phyloP scores from a whole-genome alignment of 805 yeast species.

The Nakazawaea ishiwadae region DNA sequence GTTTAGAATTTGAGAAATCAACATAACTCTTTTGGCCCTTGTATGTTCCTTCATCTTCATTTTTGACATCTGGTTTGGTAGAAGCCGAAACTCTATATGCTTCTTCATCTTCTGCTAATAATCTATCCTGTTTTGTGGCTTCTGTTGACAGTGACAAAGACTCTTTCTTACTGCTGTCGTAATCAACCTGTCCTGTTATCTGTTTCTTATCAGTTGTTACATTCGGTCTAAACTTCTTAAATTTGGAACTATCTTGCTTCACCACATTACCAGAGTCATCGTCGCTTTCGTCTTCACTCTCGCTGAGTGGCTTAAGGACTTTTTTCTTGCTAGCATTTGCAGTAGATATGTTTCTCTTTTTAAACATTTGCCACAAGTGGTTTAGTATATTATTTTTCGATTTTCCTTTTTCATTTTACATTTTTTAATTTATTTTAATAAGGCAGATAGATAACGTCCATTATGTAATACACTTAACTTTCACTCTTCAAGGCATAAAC shows the following conservation, averaged over 20 bases:
- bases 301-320: neutral
- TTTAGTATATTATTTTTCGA: too few relatives aligned
- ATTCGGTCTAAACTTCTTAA: slow-evolving; percentile 1
- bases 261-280: neutral
- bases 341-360: slow-evolving; percentile 27
- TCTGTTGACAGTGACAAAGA: slow-evolving; percentile 1
- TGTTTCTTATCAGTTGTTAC: slow-evolving; percentile 4
- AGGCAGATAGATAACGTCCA: too few relatives aligned
- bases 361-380: slow-evolving; percentile 28
- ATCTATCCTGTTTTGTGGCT: slow-evolving; percentile 18
- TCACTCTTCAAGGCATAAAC: too few relatives aligned
- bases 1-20: slow-evolving; percentile 20
- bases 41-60: slow-evolving; percentile 22
- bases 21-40: slow-evolving; percentile 23
- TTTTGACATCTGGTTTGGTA: slow-evolving; percentile 1
- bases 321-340: slow-evolving; percentile 2
- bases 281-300: neutral
- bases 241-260: slow-evolving; percentile 10
- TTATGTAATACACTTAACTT: too few relatives aligned
- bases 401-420: too few relatives aligned
- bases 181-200: slow-evolving; percentile 1
- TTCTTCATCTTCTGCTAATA: slow-evolving; percentile 20
- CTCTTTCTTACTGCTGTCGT: neutral
- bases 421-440: too few relatives aligned
- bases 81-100: neutral